Percentiles rank a stretch among this genome's conserved stretches.
These are phyloP conservation scores for Suillus variegatus DNA, from an alignment of 768 basidiomycete species.

Conservation along the genomic window DNA sequence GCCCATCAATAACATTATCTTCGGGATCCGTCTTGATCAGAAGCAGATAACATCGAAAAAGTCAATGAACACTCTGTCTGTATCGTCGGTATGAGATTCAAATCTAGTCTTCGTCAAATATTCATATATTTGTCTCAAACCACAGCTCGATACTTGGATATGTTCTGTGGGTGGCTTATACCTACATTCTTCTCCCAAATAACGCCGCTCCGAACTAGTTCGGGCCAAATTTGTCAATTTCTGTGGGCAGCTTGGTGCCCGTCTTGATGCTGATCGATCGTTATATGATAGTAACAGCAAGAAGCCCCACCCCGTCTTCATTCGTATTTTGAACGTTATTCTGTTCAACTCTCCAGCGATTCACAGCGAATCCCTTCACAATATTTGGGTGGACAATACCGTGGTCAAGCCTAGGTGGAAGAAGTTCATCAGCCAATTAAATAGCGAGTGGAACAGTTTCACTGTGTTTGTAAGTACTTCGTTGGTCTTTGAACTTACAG, in stretches of 20 bases:
- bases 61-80: conserved; percentile 13
- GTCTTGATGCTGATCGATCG: conserved; percentile 31
- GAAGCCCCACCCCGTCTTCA: not conserved
- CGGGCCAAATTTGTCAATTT: conserved; percentile 35
- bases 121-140: not conserved
- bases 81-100: conserved; percentile 8
- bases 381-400: conserved; percentile 46
- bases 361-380: conserved; percentile 42
- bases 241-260: conserved; percentile 38
- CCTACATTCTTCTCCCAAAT: not conserved
- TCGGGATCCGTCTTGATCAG: not conserved
- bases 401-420: conserved; percentile 41
- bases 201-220: conserved; percentile 16
- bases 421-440: conserved; percentile 41
- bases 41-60: conserved; percentile 7
- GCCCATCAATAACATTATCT: not conserved
- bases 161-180: conserved; percentile 8
- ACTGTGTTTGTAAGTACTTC: conserved; percentile 44
- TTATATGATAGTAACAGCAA: conserved; percentile 14
- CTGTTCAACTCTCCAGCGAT: conserved; percentile 49
- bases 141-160: conserved; percentile 9
- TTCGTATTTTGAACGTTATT: conserved; percentile 17
- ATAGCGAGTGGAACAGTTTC: conserved; percentile 48
- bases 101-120: not conserved
- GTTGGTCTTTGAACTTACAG: not conserved